phyloP scores from a whole-genome alignment of 2,329 filamentous ascomycete genomes.

The Ceratocystis diversiconidia region DNA sequence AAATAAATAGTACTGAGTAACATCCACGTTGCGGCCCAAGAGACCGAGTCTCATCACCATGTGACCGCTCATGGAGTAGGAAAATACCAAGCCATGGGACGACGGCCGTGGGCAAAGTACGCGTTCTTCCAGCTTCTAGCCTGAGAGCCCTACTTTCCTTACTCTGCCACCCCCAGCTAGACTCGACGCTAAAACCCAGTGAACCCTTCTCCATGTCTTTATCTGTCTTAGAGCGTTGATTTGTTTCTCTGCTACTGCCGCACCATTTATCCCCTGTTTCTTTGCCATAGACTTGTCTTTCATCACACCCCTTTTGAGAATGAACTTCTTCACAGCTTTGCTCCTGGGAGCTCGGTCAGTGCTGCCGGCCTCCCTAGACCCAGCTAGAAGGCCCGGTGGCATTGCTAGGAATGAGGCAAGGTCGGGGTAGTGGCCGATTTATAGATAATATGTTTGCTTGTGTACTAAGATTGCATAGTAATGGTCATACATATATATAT shows the following conservation, averaged over 20 bases:
- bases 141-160: no score
- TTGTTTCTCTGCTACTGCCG: neutral
- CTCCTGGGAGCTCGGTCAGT: no score
- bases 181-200: neutral
- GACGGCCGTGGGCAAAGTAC: neutral
- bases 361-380: no score
- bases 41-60: neutral
- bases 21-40: no score
- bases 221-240: neutral
- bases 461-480: neutral
- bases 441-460: neutral
- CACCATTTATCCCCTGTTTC: conserved; percentile 1
- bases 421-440: no score
- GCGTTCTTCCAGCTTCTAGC: neutral
- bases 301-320: neutral
- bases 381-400: no score
- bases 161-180: neutral
- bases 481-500: neutral
- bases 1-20: no score
- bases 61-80: neutral
- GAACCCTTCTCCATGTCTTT: conserved; percentile 2
- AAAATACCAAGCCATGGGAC: neutral
- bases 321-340: neutral
- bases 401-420: no score
- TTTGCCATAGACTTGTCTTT: neutral